Evolutionary conservation across 2,329 filamentous ascomycete genomes (phyloP), one percentile per base, ranked within the genome.

Genomic region (Fusarium buxicola): DNA sequence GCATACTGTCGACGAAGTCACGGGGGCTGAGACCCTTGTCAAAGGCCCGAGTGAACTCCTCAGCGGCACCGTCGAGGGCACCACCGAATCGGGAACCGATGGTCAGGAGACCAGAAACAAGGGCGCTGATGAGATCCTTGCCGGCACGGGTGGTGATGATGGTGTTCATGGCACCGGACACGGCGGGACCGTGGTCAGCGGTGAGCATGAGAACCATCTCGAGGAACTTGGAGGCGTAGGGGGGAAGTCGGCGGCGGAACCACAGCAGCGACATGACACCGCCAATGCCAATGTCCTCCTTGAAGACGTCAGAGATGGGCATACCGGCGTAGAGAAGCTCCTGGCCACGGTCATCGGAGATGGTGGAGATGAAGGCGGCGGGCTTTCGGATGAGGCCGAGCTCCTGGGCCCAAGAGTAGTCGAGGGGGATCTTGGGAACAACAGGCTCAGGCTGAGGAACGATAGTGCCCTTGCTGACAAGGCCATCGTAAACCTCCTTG

Each of bases 191-290:
- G 89, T 99, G 95, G 77, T 99, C 95, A 73, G 95, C 95, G 76
- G 95, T 99, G 76, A 99, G 89, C 95, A 99, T 99, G 79, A 99
- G 94, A 69, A 99, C 95, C 95, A 99, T 99, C 86, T 99, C 95
- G 72, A 99, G 84, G 87, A 99, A 99, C 84, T 96, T 96, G 86
- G 92, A 96, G 75, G 95, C 95, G 78, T 97, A 98, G 76, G 90
- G 84, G 65, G 95, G 95, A 64, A 99, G 91, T 76, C 95, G 92
- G 81, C 95, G 94, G 76, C 95, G 94, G 93, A 99, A 99, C 95
- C 95, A 99, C 72, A 99, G 86, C 56, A 99, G 89, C 60, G 95
- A 97, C 95, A 99, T 99, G 83, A 99, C 95, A 90, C 95, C 95
- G 78, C 95, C 95, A 73, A 99, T 98, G 73, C 95, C 95, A 73